Evolutionary conservation across 352 stramenopile genomes (phyloP).

Genomic region (Pythium dissotocum): DNA sequence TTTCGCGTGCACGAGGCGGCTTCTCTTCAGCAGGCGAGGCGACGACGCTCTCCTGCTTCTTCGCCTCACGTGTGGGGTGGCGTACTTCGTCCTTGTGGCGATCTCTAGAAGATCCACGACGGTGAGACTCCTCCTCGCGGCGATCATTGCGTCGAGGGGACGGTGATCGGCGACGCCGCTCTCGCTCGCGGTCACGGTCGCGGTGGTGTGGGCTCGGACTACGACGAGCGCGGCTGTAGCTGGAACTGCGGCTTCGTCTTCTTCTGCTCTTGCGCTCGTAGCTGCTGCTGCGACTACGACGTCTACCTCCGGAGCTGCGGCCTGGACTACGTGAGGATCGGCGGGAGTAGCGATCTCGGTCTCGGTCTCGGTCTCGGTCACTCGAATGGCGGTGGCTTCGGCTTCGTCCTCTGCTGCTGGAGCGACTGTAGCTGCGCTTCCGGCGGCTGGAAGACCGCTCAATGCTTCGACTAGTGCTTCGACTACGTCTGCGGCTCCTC

Average conservation of each 20-base stretch:
- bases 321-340: slow-evolving; percentile 12
- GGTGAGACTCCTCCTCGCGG: not conserved
- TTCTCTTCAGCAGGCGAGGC: not conserved
- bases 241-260: slow-evolving; percentile 5
- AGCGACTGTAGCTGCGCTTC: slow-evolving; percentile 34
- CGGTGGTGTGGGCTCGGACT: slow-evolving; percentile 13
- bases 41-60: not conserved
- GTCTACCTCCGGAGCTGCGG: not conserved
- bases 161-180: slow-evolving; percentile 2
- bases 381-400: slow-evolving; percentile 4
- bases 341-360: slow-evolving; percentile 3
- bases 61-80: not conserved
- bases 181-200: not conserved
- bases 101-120: not conserved
- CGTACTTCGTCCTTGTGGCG: not conserved
- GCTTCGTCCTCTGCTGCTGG: slow-evolving; percentile 23
- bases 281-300: slow-evolving; percentile 29
- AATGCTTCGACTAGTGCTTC: slow-evolving; percentile 15
- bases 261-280: not conserved
- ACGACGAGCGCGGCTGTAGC: slow-evolving; percentile 14
- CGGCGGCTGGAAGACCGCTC: slow-evolving; percentile 21
- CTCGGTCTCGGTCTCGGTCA: too few relatives aligned
- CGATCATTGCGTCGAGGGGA: slow-evolving; percentile 13
- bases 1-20: not conserved
- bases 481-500: slow-evolving; percentile 16